Evolutionary conservation across 2,329 filamentous ascomycete species (phyloP).

Genomic region (Trichoderma harzianum): DNA sequence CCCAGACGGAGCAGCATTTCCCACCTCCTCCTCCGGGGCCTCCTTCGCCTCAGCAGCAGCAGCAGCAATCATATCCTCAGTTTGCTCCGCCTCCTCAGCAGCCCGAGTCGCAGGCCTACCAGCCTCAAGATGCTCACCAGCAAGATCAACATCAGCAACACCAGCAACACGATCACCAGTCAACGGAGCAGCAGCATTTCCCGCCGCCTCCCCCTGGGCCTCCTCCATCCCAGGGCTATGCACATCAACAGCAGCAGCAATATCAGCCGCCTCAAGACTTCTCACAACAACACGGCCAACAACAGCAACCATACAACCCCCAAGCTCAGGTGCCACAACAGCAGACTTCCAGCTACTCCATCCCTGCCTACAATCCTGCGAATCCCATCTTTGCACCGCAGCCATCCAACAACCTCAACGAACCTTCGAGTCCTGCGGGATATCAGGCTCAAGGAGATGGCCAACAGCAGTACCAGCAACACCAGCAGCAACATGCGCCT

Average conservation of each 20-base stretch:
- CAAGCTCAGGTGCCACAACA: slow-evolving; percentile 14
- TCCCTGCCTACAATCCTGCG: slow-evolving; percentile 32
- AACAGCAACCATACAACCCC: background rate
- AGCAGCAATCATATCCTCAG: background rate
- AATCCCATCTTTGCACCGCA: slow-evolving; percentile 31
- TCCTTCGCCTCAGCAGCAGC: slow-evolving; percentile 1
- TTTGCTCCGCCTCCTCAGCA: slow-evolving; percentile 9
- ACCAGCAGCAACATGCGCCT: background rate
- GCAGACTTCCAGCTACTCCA: slow-evolving; percentile 24
- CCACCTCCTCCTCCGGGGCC: background rate
- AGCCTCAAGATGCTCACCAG: background rate
- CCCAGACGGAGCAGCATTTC: background rate
- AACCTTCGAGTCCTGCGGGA: background rate
- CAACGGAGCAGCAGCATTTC: background rate
- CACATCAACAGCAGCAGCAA: slow-evolving; percentile 4
- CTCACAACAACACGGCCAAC: background rate
- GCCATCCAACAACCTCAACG: slow-evolving; percentile 18
- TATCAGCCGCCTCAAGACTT: background rate
- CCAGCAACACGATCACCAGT: background rate
- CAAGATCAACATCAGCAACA: background rate
- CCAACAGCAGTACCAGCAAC: slow-evolving; percentile 15
- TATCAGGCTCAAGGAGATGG: background rate
- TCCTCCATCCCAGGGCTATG: background rate
- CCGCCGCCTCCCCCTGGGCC: background rate
- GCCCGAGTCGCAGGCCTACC: background rate